phyloP scores from a whole-genome alignment of 2,329 filamentous ascomycete genomes.

The Ascochyta fabae region DNA sequence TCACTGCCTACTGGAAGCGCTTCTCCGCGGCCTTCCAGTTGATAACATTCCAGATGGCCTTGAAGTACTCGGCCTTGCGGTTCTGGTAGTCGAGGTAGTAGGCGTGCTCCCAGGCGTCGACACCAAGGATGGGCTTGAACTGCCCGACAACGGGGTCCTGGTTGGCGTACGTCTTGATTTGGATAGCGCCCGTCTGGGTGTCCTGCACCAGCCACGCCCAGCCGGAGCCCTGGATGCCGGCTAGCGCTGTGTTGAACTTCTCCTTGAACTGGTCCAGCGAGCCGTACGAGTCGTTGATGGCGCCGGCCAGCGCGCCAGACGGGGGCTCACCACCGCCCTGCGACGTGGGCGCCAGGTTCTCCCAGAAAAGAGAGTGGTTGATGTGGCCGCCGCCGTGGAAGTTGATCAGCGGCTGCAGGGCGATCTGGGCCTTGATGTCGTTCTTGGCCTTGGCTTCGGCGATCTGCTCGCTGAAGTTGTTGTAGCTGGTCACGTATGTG shows the following conservation, averaged over 20 bases:
- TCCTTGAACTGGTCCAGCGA: conserved; percentile 65
- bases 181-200: conserved; percentile 64
- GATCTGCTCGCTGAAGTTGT: conserved; percentile 76
- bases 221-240: conserved; percentile 69
- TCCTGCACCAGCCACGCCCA: conserved; percentile 71
- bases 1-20: conserved; percentile 65
- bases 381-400: conserved; percentile 72
- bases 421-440: conserved; percentile 62
- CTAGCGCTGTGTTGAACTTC: conserved; percentile 68
- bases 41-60: conserved; percentile 90
- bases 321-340: conserved; percentile 72
- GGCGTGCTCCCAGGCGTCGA: conserved; percentile 96
- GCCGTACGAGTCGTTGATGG: conserved; percentile 66
- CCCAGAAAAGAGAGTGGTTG: conserved; percentile 73
- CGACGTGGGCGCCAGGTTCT: conserved; percentile 70
- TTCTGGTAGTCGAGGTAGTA: conserved; percentile 98
- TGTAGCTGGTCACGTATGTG: conserved; percentile 90
- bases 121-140: conserved; percentile 80
- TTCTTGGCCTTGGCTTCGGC: conserved; percentile 61
- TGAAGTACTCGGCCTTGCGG: conserved; percentile 95
- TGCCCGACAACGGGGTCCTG: conserved; percentile 88
- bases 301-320: conserved; percentile 61
- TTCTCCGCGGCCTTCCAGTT: conserved; percentile 93
- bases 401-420: conserved; percentile 65
- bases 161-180: conserved; percentile 77